A percentile compares a stretch with the other conserved stretches of the same genome.
Conservation (phyloP, 768 basidiomycete genomes). For the Tulasnella sp. region DNA sequence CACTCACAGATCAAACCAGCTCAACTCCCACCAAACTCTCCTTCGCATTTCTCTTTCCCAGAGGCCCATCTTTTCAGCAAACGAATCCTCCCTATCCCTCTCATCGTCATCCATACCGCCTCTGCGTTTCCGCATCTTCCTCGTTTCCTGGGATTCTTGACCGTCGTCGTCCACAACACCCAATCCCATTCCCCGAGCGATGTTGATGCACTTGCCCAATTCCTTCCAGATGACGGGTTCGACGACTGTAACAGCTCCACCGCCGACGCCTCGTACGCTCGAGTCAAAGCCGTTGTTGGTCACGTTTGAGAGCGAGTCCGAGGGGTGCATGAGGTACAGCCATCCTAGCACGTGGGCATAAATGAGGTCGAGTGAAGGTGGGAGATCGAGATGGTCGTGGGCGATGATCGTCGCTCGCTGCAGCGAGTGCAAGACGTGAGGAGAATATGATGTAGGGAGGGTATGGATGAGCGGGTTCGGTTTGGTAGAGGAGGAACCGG, state of each 20-base stretch:
- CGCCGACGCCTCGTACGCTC: conserved; percentile 38
- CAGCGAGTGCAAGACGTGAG: conserved; percentile 12
- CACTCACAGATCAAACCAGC: conserved; percentile 75
- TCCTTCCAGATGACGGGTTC: conserved; percentile 38
- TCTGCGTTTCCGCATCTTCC: conserved; percentile 40
- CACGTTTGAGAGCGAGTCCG: conserved; percentile 35
- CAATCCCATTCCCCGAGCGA: conserved; percentile 67
- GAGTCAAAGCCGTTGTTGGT: conserved; percentile 39
- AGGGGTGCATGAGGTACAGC: conserved; percentile 29
- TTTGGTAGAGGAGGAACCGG: not conserved
- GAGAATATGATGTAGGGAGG: not conserved
- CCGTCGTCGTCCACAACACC: conserved; percentile 61
- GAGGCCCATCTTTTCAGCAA: conserved; percentile 21
- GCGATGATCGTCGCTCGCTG: conserved; percentile 15
- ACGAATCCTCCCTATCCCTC: conserved; percentile 4
- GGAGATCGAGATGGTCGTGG: conserved; percentile 14
- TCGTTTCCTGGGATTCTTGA: conserved; percentile 45
- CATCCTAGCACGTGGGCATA: conserved; percentile 15
- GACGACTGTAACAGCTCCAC: conserved; percentile 18
- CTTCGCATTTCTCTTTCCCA: conserved; percentile 50
- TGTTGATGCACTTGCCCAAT: conserved; percentile 69
- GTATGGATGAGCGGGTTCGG: not conserved
- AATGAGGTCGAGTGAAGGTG: conserved; percentile 25
- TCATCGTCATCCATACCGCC: not conserved
- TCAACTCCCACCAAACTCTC: conserved; percentile 78